phyloP scores from a whole-genome alignment of 139 green algal genomes.

The Coelastrella sp. region DNA sequence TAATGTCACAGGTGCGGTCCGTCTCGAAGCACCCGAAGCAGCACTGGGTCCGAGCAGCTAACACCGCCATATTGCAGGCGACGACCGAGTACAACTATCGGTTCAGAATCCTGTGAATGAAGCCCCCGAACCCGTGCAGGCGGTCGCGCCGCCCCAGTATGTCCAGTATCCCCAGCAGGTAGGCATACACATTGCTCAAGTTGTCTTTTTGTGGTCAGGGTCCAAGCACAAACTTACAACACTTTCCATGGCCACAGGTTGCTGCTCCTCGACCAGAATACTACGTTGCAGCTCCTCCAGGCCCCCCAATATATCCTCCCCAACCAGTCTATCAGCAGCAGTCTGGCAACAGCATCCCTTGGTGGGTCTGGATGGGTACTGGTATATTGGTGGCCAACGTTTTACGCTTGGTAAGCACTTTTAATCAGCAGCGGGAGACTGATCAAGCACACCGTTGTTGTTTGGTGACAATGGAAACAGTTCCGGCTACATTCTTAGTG shows the following conservation, averaged over 20 bases:
- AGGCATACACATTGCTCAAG: not conserved
- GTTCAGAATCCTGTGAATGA: not conserved
- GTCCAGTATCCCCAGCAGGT: constrained; percentile 40
- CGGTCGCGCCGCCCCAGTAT: constrained; percentile 23
- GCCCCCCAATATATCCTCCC: constrained; percentile 26
- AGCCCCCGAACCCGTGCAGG: constrained; percentile 29
- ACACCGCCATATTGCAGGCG: constrained; percentile 15
- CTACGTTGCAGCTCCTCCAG: constrained; percentile 50
- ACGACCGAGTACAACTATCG: not conserved
- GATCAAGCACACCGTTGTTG: not conserved
- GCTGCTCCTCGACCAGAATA: constrained; percentile 45
- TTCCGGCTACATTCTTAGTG: too few relatives aligned
- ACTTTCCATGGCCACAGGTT: not conserved
- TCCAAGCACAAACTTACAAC: not conserved
- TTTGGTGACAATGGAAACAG: too few relatives aligned
- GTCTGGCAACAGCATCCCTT: constrained; percentile 48
- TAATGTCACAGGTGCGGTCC: not conserved
- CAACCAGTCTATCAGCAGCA: constrained; percentile 48
- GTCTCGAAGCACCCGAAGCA: constrained; percentile 22
- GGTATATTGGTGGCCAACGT: constrained; percentile 57
- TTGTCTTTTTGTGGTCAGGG: not conserved
- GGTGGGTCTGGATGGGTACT: constrained; percentile 64
- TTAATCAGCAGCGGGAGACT: not conserved
- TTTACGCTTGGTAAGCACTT: constrained; percentile 44
- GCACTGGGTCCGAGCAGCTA: not conserved